These are phyloP conservation scores for Sporothrix sp. DNA, from an alignment of 2,329 filamentous ascomycete species.

Conservation along the genomic window DNA sequence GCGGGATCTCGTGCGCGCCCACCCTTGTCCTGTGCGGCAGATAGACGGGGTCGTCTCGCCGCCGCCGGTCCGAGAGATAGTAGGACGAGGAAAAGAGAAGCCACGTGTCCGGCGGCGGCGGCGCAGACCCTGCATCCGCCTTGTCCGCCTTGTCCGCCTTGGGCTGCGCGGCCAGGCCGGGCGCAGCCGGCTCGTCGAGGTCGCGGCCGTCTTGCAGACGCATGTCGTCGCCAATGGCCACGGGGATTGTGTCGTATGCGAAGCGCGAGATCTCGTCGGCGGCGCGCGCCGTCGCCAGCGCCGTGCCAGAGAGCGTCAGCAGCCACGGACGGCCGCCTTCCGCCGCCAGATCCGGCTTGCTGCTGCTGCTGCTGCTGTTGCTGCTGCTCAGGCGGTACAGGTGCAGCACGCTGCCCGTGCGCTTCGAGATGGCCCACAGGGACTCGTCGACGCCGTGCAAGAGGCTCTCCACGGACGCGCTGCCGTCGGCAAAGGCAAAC, in stretches of 20 bases:
- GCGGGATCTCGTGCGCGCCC: conserved; percentile 31
- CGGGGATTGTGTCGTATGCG: conserved; percentile 8
- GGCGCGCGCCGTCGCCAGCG: conserved; percentile 6
- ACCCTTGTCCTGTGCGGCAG: conserved; percentile 16
- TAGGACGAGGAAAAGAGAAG: conserved; percentile 10
- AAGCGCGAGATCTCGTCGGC: conserved; percentile 15
- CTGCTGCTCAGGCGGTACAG: conserved; percentile 12
- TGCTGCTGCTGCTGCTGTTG: too few relatives aligned
- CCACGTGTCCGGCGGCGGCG: conserved; percentile 4
- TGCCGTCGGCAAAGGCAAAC: conserved; percentile 19
- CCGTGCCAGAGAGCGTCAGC: conserved; percentile 21
- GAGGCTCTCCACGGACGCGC: conserved; percentile 14
- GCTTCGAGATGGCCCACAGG: conserved; percentile 22
- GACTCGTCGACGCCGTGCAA: conserved; percentile 18
- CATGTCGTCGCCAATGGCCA: neutral
- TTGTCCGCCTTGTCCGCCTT: too few relatives aligned
- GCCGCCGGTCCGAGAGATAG: conserved; percentile 3
- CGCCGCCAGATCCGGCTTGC: too few relatives aligned
- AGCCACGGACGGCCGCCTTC: conserved; percentile 13
- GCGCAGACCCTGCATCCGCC: too few relatives aligned
- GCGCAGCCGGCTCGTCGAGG: too few relatives aligned
- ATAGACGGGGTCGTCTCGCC: conserved; percentile 10
- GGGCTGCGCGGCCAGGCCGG: too few relatives aligned
- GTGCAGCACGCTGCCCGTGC: conserved; percentile 21
- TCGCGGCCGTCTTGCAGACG: neutral